Conservation (phyloP, 768 basidiomycete species). For the Cubamyces sp. region DNA sequence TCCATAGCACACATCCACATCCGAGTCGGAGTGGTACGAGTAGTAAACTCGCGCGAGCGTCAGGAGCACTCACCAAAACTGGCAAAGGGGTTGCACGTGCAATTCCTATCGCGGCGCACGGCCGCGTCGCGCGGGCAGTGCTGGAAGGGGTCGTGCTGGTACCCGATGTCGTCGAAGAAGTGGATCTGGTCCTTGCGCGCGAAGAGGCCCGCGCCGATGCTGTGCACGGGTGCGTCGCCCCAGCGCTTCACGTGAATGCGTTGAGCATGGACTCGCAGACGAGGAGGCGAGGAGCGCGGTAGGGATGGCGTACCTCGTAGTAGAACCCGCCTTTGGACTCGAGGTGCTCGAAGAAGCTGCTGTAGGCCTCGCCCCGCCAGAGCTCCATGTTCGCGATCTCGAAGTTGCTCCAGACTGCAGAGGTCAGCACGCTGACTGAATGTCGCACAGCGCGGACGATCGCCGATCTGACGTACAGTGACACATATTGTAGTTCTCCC, state of each 20-base stretch:
- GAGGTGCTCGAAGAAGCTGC: constrained; percentile 79
- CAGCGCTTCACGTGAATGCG: constrained; percentile 35
- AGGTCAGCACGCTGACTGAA: neutral
- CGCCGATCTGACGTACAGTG: constrained; percentile 49
- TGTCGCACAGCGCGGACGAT: neutral
- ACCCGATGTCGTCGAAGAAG: constrained; percentile 77
- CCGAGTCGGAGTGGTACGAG: neutral
- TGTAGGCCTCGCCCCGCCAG: constrained; percentile 85
- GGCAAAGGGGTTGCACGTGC: constrained; percentile 51
- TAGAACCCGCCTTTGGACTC: constrained; percentile 89
- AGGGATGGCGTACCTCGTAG: constrained; percentile 64
- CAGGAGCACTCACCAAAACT: constrained; percentile 56
- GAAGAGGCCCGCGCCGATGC: constrained; percentile 54
- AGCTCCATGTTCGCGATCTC: constrained; percentile 89
- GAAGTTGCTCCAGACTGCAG: constrained; percentile 65
- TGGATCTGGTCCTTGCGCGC: constrained; percentile 61
- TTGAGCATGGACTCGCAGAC: neutral
- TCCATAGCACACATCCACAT: neutral
- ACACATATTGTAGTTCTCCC: constrained; percentile 65
- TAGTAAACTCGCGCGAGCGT: neutral
- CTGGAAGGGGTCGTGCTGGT: constrained; percentile 57
- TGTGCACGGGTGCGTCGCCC: constrained; percentile 54
- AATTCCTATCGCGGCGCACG: constrained; percentile 47
- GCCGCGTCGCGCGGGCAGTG: constrained; percentile 48
- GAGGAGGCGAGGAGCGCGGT: neutral